Conservation (phyloP, 352 stramenopile species). For the Phytopythium litorale region DNA sequence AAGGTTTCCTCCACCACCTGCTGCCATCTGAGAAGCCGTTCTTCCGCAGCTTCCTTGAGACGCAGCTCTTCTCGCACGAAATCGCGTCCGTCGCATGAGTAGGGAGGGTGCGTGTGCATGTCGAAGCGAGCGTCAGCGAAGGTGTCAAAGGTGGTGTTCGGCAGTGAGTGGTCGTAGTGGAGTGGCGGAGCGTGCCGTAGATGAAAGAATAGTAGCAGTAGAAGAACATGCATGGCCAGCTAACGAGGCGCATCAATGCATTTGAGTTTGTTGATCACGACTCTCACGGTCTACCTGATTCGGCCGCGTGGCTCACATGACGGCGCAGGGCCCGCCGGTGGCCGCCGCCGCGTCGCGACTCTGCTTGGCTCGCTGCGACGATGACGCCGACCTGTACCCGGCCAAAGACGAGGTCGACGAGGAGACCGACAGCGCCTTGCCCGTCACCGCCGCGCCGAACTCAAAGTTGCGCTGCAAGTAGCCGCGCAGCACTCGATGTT, state of each 20-base stretch:
- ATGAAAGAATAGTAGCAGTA: not conserved
- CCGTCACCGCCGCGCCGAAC: conserved; percentile 28
- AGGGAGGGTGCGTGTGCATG: not conserved
- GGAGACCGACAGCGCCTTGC: not conserved
- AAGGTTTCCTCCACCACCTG: conserved; percentile 58
- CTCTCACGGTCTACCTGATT: too few relatives aligned
- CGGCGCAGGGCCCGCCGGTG: not conserved
- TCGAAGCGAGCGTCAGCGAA: not conserved
- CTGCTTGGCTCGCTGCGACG: conserved; percentile 3
- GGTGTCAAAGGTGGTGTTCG: not conserved
- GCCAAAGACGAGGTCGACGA: not conserved
- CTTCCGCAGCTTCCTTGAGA: conserved; percentile 80
- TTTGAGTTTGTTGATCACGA: not conserved
- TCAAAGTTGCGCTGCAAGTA: conserved; percentile 83
- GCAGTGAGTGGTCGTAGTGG: not conserved
- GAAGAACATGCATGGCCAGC: not conserved
- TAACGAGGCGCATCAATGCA: not conserved
- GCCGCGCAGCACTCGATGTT: conserved; percentile 56
- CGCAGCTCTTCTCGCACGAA: conserved; percentile 82
- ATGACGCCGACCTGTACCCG: not conserved
- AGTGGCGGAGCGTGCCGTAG: not conserved
- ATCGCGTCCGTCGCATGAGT: conserved; percentile 58
- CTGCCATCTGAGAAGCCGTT: conserved; percentile 55
- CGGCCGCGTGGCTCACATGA: not conserved
- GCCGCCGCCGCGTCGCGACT: conserved; percentile 3